Base-by-base conservation (phyloP, 2,329 filamentous ascomycete genomes). In the Neobulgaria alba region DNA sequence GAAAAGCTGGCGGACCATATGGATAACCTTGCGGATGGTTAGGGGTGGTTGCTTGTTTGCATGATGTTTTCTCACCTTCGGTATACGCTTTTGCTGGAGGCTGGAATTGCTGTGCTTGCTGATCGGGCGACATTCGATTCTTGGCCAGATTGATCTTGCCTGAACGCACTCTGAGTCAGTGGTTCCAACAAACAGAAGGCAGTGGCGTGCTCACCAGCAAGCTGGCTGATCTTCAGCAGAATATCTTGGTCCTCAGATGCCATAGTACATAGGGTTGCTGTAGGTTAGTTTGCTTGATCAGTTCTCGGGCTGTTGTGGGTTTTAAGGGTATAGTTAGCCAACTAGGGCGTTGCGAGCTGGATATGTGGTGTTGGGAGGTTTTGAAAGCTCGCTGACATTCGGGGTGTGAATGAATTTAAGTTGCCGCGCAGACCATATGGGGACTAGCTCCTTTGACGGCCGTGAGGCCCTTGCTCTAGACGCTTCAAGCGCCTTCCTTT, bases 121-220 rank as follows among this genome's bases (percentile, higher is more conserved):
- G 35, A 29, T 50, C 67, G 23, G 67, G 59, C 12, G 32, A 44
- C 49, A 75, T 71, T 48, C 80, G 73, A 48, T 75, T 84, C 61
- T 85, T 88, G 65, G 85, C 80, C 38, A 79, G 77, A 59, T 88
- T 88, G 58, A 92, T 90, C 63, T 85, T 81, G 51, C 82, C 83
- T 87, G 49, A 33, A 29, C 16, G 17, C 23, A 26, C 23, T 7
- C 7, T 12, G 12, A 26, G 23, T 26, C 23, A 26, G 23, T 26
- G 7, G 12, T 26, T 26, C 7, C 23, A 26, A 33, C 59, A 71
- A 71, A 67, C 42, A 73, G 68, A 38, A 75, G 58, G 31, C 66
- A 66, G 57, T 43, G 42, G 44, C 43, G 40, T 33, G 59, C 63
- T 60, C 61, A 75, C 73, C 72, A 62, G 71, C 69, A 55, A 77